Conservation (phyloP, 192 early-diverging fungal species). For the Backusella mclennaniae region DNA sequence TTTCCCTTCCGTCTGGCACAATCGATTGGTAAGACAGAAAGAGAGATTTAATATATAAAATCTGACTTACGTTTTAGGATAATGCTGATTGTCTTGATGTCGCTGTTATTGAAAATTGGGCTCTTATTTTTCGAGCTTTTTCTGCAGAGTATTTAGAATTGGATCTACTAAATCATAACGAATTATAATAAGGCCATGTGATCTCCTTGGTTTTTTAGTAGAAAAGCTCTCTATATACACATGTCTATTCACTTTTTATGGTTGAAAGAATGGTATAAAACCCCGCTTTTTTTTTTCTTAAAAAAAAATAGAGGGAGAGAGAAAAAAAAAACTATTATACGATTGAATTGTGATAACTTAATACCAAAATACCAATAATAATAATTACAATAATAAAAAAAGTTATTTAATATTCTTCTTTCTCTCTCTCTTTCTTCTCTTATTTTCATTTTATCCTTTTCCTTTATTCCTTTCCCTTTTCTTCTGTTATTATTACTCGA, state of each 20-base stretch:
- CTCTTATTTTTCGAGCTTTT: constrained; percentile 78
- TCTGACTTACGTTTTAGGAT: constrained; percentile 43
- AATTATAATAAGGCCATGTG: constrained; percentile 26
- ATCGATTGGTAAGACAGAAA: constrained; percentile 33
- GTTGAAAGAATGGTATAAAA: constrained; percentile 1
- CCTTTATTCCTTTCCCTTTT: not conserved
- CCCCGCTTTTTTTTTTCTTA: not conserved
- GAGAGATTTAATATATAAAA: not conserved
- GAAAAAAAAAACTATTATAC: not conserved
- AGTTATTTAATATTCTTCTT: not conserved
- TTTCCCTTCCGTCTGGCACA: constrained; percentile 93
- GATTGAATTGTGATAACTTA: not conserved
- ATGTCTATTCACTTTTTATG: constrained; percentile 5
- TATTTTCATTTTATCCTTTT: not conserved
- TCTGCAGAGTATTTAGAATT: constrained; percentile 61
- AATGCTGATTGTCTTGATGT: constrained; percentile 67
- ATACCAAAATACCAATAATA: not conserved
- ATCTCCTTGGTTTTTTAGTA: not conserved
- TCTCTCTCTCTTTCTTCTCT: not conserved
- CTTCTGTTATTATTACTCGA: not conserved
- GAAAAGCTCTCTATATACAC: not conserved
- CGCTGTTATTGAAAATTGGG: constrained; percentile 70
- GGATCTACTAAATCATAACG: constrained; percentile 32
- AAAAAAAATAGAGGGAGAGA: not conserved
- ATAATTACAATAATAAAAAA: not conserved